A percentile compares a stretch with the other conserved stretches of the same genome.
These are phyloP conservation scores for Hypoxylon sp. DNA, from an alignment of 2,329 filamentous ascomycete species.

Conservation along the genomic window DNA sequence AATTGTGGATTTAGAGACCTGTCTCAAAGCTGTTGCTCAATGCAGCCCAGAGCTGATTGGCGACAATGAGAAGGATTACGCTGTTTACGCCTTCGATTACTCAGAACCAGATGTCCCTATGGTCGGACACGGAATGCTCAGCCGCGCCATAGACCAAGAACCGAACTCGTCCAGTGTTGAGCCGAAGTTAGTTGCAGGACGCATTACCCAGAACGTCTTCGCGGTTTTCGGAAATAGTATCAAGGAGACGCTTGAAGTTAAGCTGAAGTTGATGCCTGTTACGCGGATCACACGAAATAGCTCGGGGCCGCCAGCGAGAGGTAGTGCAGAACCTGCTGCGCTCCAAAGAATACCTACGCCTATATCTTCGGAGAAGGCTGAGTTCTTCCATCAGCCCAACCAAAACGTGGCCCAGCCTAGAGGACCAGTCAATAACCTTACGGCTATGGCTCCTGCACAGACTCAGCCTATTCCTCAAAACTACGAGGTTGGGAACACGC, in stretches of 20 bases:
- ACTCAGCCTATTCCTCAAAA: conserved; percentile 43
- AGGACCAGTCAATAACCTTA: conserved; percentile 49
- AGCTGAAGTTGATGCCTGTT: conserved; percentile 85
- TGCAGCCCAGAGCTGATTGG: conserved; percentile 87
- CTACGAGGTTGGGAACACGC: conserved; percentile 41
- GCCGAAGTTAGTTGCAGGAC: conserved; percentile 85
- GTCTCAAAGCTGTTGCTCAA: conserved; percentile 82
- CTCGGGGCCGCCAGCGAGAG: conserved; percentile 41
- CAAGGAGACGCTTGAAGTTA: conserved; percentile 93
- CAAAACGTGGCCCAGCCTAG: conserved; percentile 62
- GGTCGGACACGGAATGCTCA: conserved; percentile 95
- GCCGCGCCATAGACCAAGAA: conserved; percentile 75
- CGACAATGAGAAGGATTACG: conserved; percentile 83
- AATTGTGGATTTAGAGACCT: conserved; percentile 86
- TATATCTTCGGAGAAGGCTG: conserved; percentile 72
- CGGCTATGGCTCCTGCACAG: conserved; percentile 52
- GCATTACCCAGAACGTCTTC: conserved; percentile 87
- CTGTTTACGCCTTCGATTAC: conserved; percentile 97
- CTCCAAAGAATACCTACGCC: conserved; percentile 50
- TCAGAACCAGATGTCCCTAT: conserved; percentile 94
- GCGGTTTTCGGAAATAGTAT: conserved; percentile 86
- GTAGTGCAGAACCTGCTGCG: conserved; percentile 33
- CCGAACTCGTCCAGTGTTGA: conserved; percentile 51
- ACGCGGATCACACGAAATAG: conserved; percentile 62
- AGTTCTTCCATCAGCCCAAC: conserved; percentile 80